phyloP scores from a whole-genome alignment of 2,329 filamentous ascomycete genomes.

The Sclerotinia minor region DNA sequence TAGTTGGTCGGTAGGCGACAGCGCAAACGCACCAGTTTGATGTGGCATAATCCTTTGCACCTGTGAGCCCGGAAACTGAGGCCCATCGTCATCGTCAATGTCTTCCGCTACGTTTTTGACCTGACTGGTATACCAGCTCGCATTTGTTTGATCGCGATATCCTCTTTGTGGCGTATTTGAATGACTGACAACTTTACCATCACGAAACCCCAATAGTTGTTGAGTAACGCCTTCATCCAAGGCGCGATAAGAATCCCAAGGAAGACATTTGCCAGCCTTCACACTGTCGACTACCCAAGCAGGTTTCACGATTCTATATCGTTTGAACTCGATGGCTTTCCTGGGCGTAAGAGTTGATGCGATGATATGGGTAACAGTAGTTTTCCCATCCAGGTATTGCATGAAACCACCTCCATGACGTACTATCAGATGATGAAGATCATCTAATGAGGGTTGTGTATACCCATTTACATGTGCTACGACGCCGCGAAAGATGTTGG shows the following conservation, averaged over 20 bases:
- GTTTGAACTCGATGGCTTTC: constrained; percentile 83
- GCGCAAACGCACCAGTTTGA: constrained; percentile 23
- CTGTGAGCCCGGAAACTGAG: constrained; percentile 37
- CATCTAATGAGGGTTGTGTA: constrained; percentile 87
- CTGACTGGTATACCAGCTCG: constrained; percentile 80
- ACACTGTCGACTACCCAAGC: constrained; percentile 93
- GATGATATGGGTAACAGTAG: constrained; percentile 92
- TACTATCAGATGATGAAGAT: constrained; percentile 86
- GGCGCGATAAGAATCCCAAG: constrained; percentile 84
- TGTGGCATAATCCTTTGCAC: constrained; percentile 24
- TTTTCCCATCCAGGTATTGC: constrained; percentile 94
- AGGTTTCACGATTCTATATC: constrained; percentile 90
- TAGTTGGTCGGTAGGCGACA: constrained; percentile 16
- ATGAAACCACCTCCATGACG: constrained; percentile 92
- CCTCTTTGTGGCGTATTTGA: constrained; percentile 58
- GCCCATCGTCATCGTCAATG: constrained; percentile 47
- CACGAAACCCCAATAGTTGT: constrained; percentile 66
- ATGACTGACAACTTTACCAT: constrained; percentile 67
- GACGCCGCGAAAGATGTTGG: constrained; percentile 85
- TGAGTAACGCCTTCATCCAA: constrained; percentile 83
- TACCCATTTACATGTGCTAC: constrained; percentile 94
- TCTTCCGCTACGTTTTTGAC: constrained; percentile 51
- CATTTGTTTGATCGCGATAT: constrained; percentile 79
- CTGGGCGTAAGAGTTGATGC: constrained; percentile 88
- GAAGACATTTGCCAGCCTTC: constrained; percentile 73